Percentiles rank a stretch among this genome's conserved stretches.
These are phyloP conservation scores for Lentinula guzmanii DNA, from an alignment of 768 basidiomycete species.

Conservation along the genomic window DNA sequence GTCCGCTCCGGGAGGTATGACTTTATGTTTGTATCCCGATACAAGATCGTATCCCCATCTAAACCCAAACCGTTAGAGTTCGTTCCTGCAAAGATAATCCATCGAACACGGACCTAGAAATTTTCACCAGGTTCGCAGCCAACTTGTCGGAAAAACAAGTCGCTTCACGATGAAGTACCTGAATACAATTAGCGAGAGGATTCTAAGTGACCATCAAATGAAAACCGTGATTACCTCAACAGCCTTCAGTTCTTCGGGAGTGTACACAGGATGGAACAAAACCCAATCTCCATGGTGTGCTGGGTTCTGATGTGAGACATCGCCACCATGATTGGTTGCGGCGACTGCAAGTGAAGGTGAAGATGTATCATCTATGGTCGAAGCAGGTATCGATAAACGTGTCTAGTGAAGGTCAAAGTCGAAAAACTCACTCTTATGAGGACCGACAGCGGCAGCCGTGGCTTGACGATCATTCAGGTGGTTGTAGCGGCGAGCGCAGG, in stretches of 20 bases:
- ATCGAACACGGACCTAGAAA: constrained; percentile 34
- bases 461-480: constrained; percentile 9
- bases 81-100: background rate
- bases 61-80: background rate
- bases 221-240: constrained; percentile 47
- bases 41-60: constrained; percentile 77
- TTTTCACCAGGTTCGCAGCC: constrained; percentile 56
- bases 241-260: constrained; percentile 61
- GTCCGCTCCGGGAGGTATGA: constrained; percentile 51
- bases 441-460: constrained; percentile 12
- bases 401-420: background rate
- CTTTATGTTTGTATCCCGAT: constrained; percentile 78
- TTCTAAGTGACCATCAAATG: background rate
- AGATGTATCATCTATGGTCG: background rate
- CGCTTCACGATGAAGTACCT: constrained; percentile 69
- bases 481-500: constrained; percentile 12
- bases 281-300: constrained; percentile 79
- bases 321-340: background rate
- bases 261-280: constrained; percentile 89
- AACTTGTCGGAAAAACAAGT: constrained; percentile 68
- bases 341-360: background rate
- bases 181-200: constrained; percentile 6
- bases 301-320: constrained; percentile 16
- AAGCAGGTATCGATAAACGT: background rate
- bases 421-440: constrained; percentile 15